Evolutionary conservation across 2,329 filamentous ascomycete species (phyloP).

Genomic region (Trichoderma sp.): DNA sequence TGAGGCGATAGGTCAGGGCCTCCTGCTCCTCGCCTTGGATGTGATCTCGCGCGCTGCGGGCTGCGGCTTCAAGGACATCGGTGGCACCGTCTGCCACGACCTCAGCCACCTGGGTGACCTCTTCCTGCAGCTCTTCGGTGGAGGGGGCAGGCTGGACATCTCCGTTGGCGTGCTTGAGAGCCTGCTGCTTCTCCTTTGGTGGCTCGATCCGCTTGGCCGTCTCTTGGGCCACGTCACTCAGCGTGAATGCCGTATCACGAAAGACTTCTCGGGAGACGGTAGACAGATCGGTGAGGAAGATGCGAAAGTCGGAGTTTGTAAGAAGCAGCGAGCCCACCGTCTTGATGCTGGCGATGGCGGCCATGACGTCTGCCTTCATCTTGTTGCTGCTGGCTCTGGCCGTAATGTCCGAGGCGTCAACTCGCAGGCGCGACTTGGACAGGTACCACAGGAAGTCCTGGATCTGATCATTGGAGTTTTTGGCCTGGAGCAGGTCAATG

Average conservation of each 20-base stretch:
- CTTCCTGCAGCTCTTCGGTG: slow-evolving; percentile 64
- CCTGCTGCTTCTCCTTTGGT: slow-evolving; percentile 60
- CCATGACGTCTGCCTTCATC: slow-evolving; percentile 41
- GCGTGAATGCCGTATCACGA: slow-evolving; percentile 77
- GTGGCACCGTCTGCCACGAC: slow-evolving; percentile 56
- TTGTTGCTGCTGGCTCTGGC: slow-evolving; percentile 37
- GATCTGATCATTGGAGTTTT: slow-evolving; percentile 82
- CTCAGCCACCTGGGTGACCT: slow-evolving; percentile 58
- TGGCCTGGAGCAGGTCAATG: slow-evolving; percentile 78
- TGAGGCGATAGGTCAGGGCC: slow-evolving; percentile 73
- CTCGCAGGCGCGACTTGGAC: slow-evolving; percentile 65
- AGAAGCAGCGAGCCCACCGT: slow-evolving; percentile 84
- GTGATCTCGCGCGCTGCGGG: slow-evolving; percentile 73
- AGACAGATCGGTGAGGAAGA: slow-evolving; percentile 79
- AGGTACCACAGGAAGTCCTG: slow-evolving; percentile 92
- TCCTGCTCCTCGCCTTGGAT: slow-evolving; percentile 71
- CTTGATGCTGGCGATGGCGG: slow-evolving; percentile 73
- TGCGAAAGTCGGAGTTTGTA: slow-evolving; percentile 86
- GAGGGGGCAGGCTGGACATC: slow-evolving; percentile 54
- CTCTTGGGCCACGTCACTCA: slow-evolving; percentile 74
- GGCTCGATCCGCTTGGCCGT: slow-evolving; percentile 75
- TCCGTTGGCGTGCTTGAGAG: slow-evolving; percentile 45
- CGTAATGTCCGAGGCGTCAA: slow-evolving; percentile 39
- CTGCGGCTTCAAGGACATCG: slow-evolving; percentile 60
- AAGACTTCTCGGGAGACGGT: slow-evolving; percentile 82